Evolutionary conservation across 331 rosid species (phyloP).

Genomic region (Dryas integrifolia): DNA sequence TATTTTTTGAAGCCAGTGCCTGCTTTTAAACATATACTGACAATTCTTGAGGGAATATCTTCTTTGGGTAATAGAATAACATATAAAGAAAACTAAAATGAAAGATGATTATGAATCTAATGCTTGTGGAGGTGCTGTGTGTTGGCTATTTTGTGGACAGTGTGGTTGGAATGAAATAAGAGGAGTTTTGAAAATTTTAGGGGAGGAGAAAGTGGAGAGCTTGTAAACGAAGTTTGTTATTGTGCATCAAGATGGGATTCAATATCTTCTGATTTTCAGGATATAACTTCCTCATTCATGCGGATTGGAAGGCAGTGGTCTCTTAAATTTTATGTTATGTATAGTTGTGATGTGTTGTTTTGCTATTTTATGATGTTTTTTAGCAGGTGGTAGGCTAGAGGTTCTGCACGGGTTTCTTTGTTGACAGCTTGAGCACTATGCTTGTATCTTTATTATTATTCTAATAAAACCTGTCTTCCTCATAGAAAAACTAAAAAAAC

Average conservation of each 20-base stretch:
- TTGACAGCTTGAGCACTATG: background rate
- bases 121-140: conserved; percentile 5
- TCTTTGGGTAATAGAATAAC: background rate
- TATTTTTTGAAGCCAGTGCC: background rate
- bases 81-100: background rate
- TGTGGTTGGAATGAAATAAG: background rate
- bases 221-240: background rate
- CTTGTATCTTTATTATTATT: background rate
- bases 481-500: background rate
- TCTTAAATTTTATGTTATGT: background rate
- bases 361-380: background rate
- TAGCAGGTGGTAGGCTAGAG: background rate
- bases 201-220: background rate
- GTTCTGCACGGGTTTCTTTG: background rate
- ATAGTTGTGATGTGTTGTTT: background rate
- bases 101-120: background rate
- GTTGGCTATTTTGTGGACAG: background rate
- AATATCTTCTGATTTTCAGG: background rate
- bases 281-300: background rate
- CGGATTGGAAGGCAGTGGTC: background rate
- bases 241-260: background rate
- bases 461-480: background rate
- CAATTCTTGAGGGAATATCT: background rate
- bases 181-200: background rate
- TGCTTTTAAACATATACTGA: background rate